Base-by-base conservation (phyloP, 306 rosid genomes). In the Mimosa bimucronata region DNA sequence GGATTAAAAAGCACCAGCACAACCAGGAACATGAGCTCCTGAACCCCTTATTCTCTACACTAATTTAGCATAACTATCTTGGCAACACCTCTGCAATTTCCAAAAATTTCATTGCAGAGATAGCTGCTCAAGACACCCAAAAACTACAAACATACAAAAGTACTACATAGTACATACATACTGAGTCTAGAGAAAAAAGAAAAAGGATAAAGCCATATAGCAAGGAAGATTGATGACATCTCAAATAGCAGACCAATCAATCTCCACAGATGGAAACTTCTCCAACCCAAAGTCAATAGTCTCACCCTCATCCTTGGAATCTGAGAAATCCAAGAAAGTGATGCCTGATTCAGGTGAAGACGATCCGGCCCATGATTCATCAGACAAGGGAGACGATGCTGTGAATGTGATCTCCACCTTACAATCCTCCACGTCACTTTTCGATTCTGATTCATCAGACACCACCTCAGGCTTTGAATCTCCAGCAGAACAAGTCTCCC, bases 181-280 rank as follows among this genome's bases (percentile, higher is more conserved):
- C 29, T 2, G 3, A 70, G 26, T 61, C 67, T 28, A 28, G 38
- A 34, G 5, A 34, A 34, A 34, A 34, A 34, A 34, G 5, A 2
- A 28, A 13, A 19, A 61, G 34, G n/a, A 6, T 5, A 60, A 60
- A 15, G 34, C 38, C 40, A 15, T 5, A 28, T 14, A 37, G 29
- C 61, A 5, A 7, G 73, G 60, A 44, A 41, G 26, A 21, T 83
- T 48, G 55, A 77, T 2, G 72, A 41, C 11, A 21, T 69, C 70
- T 87, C 74, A 91, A 37, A 92, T 77, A 60, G 98, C 92, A 30
- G 84, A 90, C 99, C 98, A 95, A 70, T 93, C 99, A 77, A 93
- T 95, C 84, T 95, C 99, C 70, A 90, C 88, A 0, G 99, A 93
- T 80, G 98, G 96, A 71, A 11, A 93, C 88, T 93, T 95, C 74